Base-by-base conservation (phyloP, 345 rosid genomes). In the Limnanthes douglasii region DNA sequence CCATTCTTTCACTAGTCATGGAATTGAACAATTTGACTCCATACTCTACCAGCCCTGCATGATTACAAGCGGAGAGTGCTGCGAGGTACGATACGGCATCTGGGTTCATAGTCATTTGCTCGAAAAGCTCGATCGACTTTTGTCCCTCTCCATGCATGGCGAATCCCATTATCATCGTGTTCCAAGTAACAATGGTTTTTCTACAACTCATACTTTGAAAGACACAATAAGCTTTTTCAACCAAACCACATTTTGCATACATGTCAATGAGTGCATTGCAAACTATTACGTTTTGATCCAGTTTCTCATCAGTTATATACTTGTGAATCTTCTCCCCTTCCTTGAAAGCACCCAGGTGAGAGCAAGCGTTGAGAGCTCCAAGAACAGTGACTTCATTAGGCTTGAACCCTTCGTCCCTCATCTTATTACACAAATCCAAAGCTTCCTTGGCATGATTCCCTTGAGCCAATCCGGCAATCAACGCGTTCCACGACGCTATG, bases 161-260 rank as follows among this genome's bases (percentile, higher is more conserved):
- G 49, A 70, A 78, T 13, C 72, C 93, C 85, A 65, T 82, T 18
- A 86, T 65, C 85, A 82, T 86, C 5, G 93, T 75, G 57, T 86
- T 86, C 97, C 95, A 86, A 3, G 94, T 65, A 36, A 86, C 68
- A 44, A 71, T 42, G 55, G 56, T 62, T 57, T 61, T 72, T 45
- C 27, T 28, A 33, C 73, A 45, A 19, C 21, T 55, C 61, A 82
- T 57, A 9, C 53, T 45, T 41, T 61, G 45, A 43, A 82, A 86
- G 13, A 82, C 88, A 42, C 11, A 21, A 15, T 39, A 67, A 2
- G 93, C 88, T 64, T 57, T 69, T 37, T 75, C 93, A 0, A 72
- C 73, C 50, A 73, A 67, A 29, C 94, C 93, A 0, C 94, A 82
- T 45, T 86, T 86, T 0, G 74, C 61, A 48, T 82, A 86, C 94